Percentiles rank a stretch among this genome's conserved stretches.
phyloP scores from a whole-genome alignment of 495 filamentous ascomycete genomes.

The Neurospora intermedia region DNA sequence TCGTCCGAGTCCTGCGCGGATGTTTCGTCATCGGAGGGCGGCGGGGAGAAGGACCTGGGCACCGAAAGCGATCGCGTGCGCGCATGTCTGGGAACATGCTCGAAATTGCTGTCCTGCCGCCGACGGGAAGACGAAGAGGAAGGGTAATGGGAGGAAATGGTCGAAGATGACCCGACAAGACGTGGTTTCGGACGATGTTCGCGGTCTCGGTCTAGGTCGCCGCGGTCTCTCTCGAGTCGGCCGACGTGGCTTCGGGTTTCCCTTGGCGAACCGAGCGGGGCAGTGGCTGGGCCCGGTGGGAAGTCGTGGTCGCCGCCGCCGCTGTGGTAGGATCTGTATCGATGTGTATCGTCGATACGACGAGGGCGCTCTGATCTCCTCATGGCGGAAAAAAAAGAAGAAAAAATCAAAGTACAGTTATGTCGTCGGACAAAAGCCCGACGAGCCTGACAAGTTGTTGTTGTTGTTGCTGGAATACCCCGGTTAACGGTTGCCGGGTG shows the following conservation, averaged over 20 bases:
- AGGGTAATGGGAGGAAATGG: not conserved
- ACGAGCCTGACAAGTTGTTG: not conserved
- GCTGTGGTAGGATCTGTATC: conserved; percentile 4
- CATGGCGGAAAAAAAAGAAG: not conserved
- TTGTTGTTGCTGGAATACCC: not conserved
- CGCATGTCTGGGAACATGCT: not conserved
- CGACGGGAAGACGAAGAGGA: not conserved
- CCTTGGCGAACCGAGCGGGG: not conserved
- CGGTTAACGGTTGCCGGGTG: not conserved
- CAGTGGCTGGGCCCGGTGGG: not conserved
- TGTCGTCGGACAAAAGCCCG: too few relatives aligned
- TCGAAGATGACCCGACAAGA: not conserved
- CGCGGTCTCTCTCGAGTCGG: not conserved
- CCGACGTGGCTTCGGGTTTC: not conserved
- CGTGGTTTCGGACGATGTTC: not conserved
- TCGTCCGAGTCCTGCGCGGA: not conserved
- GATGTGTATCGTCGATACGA: not conserved
- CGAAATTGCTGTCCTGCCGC: not conserved
- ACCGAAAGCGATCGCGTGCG: not conserved
- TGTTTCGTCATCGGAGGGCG: not conserved
- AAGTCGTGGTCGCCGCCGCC: not conserved
- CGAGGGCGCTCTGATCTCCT: not conserved
- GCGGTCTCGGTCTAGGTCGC: not conserved
- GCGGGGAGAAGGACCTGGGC: not conserved
- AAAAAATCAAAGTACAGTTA: too few relatives aligned